Evolutionary conservation across 2,329 filamentous ascomycete species (phyloP), one percentile per base, ranked within the genome.

Genomic region (Aspergillus flavus): DNA sequence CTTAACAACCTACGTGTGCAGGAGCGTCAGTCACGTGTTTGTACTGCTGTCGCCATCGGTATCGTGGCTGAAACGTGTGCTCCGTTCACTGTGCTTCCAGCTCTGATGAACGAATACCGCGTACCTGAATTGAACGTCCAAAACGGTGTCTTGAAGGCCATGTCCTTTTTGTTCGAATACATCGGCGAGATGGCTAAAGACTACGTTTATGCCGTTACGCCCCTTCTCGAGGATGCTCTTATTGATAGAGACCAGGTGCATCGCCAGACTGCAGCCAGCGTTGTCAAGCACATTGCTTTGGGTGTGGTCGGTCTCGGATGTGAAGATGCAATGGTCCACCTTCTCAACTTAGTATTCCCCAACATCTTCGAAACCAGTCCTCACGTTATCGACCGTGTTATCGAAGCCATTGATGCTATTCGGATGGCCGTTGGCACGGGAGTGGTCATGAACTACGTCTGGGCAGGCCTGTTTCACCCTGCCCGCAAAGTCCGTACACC

Each of bases 141-240:
- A 78, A 99, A 99, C 71, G 95, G 95, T 81, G 95, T 99, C 39
- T 89, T 99, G 75, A 99, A 99, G 79, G 94, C 94, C 6, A 86
- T 99, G 59, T 96, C 92, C 7, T 99, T 99, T 85, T 85, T 99
- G 65, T 99, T 98, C 75, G 95, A 99, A 76, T 99, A 99, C 80
- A 99, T 99, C 77, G 95, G 95, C 67, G 95, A 99, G 80, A 98
- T 99, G 95, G 93, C 93, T 67, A 99, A 98, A 81, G 95, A 99
- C 79, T 99, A 99, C 77, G 95, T 99, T 75, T 99, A 99, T 75
- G 95, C 96, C 21, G 94, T 99, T 39, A 97, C 94, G 2, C 95
- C 95, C 7, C 84, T 99, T 11, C 89, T 99, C 2, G 95, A 99
- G 76, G 95, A 99, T 75, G 95, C 96, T 2, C 89, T 99, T 65